A percentile compares a stretch with the other conserved stretches of the same genome.
Evolutionary conservation across 169 alveolate species (phyloP).

Genomic region (Babesia caballi): DNA sequence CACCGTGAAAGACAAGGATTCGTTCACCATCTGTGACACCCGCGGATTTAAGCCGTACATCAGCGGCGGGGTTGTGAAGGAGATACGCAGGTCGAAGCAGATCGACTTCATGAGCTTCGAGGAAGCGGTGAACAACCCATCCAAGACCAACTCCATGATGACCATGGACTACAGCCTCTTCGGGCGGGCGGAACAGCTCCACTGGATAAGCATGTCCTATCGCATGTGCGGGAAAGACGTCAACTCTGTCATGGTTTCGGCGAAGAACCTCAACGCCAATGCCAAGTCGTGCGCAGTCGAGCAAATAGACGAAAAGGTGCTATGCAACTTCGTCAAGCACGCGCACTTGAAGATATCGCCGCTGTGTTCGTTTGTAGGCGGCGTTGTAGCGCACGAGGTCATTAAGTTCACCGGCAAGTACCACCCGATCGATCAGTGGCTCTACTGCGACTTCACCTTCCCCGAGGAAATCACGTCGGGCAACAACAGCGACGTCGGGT

Average conservation of each 20-base stretch:
- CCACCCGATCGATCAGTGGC: conserved; percentile 95
- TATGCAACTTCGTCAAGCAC: conserved; percentile 78
- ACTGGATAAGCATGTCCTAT: conserved; percentile 84
- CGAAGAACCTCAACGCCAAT: conserved; percentile 54
- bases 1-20: conserved; percentile 82
- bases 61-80: conserved; percentile 73
- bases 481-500: conserved; percentile 46
- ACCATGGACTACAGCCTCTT: conserved; percentile 91
- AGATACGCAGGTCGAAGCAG: conserved; percentile 87
- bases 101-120: conserved; percentile 79
- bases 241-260: conserved; percentile 48
- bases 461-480: conserved; percentile 34
- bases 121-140: conserved; percentile 81
- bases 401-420: conserved; percentile 98
- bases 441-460: conserved; percentile 91
- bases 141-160: conserved; percentile 73
- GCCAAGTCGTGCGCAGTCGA: conserved; percentile 77
- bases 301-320: conserved; percentile 80
- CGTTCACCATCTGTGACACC: conserved; percentile 90
- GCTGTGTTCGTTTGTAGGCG: conserved; percentile 96
- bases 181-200: conserved; percentile 95
- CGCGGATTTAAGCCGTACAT: conserved; percentile 70
- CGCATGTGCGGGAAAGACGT: conserved; percentile 22
- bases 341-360: conserved; percentile 88
- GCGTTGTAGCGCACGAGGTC: conserved; percentile 93